phyloP scores from a whole-genome alignment of 169 alveolate species.

The Cytauxzoon felis region DNA sequence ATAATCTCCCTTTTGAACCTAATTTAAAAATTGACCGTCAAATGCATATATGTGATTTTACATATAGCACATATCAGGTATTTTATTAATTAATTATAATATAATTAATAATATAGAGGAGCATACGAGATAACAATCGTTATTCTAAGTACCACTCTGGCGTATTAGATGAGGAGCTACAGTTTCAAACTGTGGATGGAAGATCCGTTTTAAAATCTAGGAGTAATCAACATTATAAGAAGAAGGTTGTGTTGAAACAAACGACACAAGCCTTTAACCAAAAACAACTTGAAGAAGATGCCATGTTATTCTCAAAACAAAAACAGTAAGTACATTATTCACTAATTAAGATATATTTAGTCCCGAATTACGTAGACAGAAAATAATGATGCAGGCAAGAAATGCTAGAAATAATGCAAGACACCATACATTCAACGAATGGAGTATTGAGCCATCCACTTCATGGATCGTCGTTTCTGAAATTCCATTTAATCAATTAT shows the following conservation, averaged over 20 bases:
- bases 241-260: conserved; percentile 63
- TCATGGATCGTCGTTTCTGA: conserved; percentile 84
- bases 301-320: conserved; percentile 68
- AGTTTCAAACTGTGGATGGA: conserved; percentile 76
- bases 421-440: conserved; percentile 84
- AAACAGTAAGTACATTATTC: conserved; percentile 37
- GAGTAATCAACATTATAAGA: conserved; percentile 57
- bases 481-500: conserved; percentile 80
- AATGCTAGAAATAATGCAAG: conserved; percentile 76
- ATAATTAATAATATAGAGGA: conserved; percentile 22
- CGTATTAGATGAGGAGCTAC: conserved; percentile 69
- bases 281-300: conserved; percentile 76
- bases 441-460: conserved; percentile 89
- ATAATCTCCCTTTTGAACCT: conserved; percentile 79
- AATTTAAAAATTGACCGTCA: conserved; percentile 76
- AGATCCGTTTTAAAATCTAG: conserved; percentile 63
- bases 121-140: conserved; percentile 61
- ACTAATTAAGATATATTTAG: not conserved
- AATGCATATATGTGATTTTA: conserved; percentile 80
- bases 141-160: conserved; percentile 47
- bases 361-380: conserved; percentile 71
- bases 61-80: conserved; percentile 72
- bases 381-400: conserved; percentile 70
- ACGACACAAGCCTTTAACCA: conserved; percentile 79
- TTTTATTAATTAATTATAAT: not conserved